Percentiles rank a stretch among this genome's conserved stretches.
phyloP scores from a whole-genome alignment of 2,329 filamentous ascomycete genomes.

The Aspergillus felis region DNA sequence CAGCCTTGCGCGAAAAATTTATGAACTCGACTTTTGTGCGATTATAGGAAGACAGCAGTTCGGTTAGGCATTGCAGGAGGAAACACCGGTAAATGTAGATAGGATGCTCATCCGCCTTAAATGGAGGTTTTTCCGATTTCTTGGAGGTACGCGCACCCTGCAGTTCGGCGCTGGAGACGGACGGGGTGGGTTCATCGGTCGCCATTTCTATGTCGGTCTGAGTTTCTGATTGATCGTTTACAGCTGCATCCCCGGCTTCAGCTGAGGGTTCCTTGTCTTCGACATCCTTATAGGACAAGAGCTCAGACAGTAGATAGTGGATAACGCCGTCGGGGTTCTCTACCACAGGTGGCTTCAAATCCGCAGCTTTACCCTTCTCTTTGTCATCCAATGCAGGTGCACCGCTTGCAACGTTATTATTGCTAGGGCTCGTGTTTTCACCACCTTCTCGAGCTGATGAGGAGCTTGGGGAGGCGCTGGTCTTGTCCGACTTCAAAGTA shows the following conservation, averaged over 20 bases:
- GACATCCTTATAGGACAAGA: constrained; percentile 87
- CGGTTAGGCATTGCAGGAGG: constrained; percentile 83
- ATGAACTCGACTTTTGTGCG: constrained; percentile 97
- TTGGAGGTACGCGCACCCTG: constrained; percentile 46
- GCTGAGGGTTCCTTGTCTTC: constrained; percentile 69
- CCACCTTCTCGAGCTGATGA: constrained; percentile 20
- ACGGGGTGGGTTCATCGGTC: constrained; percentile 34
- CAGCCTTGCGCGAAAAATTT: constrained; percentile 92
- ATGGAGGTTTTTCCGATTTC: constrained; percentile 66
- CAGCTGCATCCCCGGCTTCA: constrained; percentile 24
- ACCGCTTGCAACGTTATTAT: constrained; percentile 22
- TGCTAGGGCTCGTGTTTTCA: constrained; percentile 29
- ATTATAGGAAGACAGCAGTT: constrained; percentile 88
- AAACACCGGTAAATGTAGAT: constrained; percentile 98
- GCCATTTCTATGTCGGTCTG: constrained; percentile 51
- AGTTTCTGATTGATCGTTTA: constrained; percentile 30
- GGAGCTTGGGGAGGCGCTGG: constrained; percentile 20
- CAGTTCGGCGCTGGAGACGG: constrained; percentile 28
- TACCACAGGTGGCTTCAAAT: constrained; percentile 76
- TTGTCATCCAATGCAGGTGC: constrained; percentile 20
- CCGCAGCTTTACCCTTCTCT: constrained; percentile 54
- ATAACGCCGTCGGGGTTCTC: constrained; percentile 94
- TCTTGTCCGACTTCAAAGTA: constrained; percentile 49
- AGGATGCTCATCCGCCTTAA: constrained; percentile 89
- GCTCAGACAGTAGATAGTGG: constrained; percentile 87